Evolutionary conservation across 106 monocot species (phyloP).

Genomic region (Acanthochlamys bracteata): DNA sequence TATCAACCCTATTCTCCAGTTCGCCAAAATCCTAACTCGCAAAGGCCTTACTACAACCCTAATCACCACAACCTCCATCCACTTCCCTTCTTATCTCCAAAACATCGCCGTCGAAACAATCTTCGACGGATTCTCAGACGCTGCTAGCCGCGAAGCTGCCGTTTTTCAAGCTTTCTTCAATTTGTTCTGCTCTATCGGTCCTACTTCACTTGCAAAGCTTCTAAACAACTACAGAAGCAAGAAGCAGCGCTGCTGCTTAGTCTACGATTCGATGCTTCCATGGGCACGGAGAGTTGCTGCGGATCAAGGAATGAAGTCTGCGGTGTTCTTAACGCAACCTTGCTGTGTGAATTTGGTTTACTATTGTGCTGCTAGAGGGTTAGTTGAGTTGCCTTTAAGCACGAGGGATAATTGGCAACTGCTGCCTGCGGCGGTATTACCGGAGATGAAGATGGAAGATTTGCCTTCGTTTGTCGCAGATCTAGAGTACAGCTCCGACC

Average conservation of each 20-base stretch:
- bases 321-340: conserved; percentile 8
- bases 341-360: conserved; percentile 1
- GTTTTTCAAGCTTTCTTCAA: not conserved
- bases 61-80: not conserved
- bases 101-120: not conserved
- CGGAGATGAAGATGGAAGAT: not conserved
- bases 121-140: conserved; percentile 13
- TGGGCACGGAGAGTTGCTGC: conserved; percentile 1
- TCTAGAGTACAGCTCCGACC: not conserved
- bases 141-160: not conserved
- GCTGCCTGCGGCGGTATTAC: conserved; percentile 3
- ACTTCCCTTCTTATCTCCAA: not conserved
- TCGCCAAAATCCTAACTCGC: not conserved
- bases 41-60: conserved; percentile 1
- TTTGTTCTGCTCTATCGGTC: not conserved
- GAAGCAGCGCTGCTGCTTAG: conserved; percentile 1
- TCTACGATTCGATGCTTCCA: conserved; percentile 7
- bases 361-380: not conserved
- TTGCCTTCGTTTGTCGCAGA: conserved; percentile 6
- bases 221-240: not conserved
- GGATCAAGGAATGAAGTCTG: not conserved
- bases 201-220: not conserved
- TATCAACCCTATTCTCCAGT: conserved; percentile 20
- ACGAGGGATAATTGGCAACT: not conserved
- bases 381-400: not conserved